Evolutionary conservation across 805 yeast genomes (phyloP).

Genomic region (Metschnikowia chrysomelidarum): DNA sequence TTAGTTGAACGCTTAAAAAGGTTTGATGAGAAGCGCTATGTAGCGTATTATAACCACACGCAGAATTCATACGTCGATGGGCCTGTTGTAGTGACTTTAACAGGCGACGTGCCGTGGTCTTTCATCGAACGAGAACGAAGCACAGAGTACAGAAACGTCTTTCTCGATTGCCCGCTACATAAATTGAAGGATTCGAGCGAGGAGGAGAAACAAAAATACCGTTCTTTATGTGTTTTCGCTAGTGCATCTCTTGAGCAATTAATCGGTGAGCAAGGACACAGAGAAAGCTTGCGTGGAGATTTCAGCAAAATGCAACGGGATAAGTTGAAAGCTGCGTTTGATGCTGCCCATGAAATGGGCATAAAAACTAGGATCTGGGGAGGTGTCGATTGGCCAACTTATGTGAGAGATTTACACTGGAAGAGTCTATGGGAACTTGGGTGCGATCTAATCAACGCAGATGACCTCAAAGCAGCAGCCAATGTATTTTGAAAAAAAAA

Average conservation of each 20-base stretch:
- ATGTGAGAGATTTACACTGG: constrained; percentile 47
- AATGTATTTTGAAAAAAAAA: constrained; percentile 11
- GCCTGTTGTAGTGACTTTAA: constrained; percentile 61
- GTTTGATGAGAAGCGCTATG: constrained; percentile 46
- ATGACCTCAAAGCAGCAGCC: constrained; percentile 49
- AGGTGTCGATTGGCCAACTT: constrained; percentile 63
- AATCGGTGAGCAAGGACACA: constrained; percentile 21
- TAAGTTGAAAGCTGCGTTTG: constrained; percentile 26
- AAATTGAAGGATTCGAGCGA: constrained; percentile 23
- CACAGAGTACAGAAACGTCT: constrained; percentile 32
- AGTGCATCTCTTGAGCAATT: constrained; percentile 41
- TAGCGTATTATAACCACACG: constrained; percentile 47
- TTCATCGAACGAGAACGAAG: constrained; percentile 21
- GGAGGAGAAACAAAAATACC: constrained; percentile 22
- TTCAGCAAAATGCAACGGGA: constrained; percentile 33
- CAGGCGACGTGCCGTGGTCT: constrained; percentile 61
- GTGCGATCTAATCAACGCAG: constrained; percentile 61
- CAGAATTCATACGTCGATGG: constrained; percentile 39
- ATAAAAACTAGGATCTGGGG: constrained; percentile 69
- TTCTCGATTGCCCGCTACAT: constrained; percentile 53
- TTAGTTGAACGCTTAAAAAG: constrained; percentile 46
- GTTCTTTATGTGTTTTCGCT: constrained; percentile 37
- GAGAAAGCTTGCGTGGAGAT: constrained; percentile 24
- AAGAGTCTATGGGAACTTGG: constrained; percentile 45
- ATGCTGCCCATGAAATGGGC: constrained; percentile 48